Evolutionary conservation across 306 rosid genomes (phyloP).

Genomic region (Erythrophleum fordii): DNA sequence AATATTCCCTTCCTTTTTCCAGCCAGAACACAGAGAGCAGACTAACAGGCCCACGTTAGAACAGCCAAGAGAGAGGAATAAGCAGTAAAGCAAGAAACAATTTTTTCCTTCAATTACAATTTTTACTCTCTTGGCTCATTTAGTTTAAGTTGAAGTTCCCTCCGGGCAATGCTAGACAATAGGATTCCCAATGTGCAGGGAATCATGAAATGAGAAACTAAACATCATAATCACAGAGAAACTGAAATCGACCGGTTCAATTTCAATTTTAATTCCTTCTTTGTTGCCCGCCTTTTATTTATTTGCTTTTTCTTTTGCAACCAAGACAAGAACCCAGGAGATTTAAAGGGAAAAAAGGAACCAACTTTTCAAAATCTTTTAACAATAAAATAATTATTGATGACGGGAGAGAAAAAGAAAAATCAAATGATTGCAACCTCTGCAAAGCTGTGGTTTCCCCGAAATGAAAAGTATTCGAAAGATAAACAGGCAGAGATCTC

Average conservation of each 20-base stretch:
- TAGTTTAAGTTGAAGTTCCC: neutral
- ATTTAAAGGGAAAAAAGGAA: conserved; percentile 2
- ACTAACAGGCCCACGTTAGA: neutral
- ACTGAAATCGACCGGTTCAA: neutral
- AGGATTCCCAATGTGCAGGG: neutral
- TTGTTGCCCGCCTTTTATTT: neutral
- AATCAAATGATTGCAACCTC: neutral
- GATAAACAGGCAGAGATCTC: conserved; percentile 1
- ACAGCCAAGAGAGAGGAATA: neutral
- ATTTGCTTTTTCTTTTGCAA: neutral
- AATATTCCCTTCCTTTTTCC: neutral
- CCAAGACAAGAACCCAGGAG: conserved; percentile 16
- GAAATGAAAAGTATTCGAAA: conserved; percentile 14
- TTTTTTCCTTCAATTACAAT: neutral
- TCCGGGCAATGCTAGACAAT: neutral
- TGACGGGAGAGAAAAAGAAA: neutral
- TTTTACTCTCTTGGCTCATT: neutral
- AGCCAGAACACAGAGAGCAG: neutral
- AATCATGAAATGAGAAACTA: neutral
- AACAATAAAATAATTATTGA: neutral
- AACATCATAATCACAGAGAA: neutral
- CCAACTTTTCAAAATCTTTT: conserved; percentile 5
- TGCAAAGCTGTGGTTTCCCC: neutral
- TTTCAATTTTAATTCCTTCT: conserved; percentile 16
- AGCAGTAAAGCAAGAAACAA: neutral